Evolutionary conservation across 306 rosid genomes (phyloP), one percentile per base, ranked within the genome.

Genomic region (Lathyrus sativus): DNA sequence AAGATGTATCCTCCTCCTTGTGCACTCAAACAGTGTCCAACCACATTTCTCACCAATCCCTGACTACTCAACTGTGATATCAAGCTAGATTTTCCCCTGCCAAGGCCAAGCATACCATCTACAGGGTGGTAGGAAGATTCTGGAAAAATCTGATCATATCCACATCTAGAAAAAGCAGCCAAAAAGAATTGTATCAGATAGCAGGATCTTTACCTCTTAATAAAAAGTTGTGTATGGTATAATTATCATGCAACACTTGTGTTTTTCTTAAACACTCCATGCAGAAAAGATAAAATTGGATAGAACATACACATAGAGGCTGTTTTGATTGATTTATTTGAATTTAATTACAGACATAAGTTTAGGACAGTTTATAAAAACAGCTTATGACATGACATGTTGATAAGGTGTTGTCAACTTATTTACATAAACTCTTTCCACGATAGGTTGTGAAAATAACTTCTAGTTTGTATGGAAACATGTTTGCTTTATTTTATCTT

Each of bases 41-140:
- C 17, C 3, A 89, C 88, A 64, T 92, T 86, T 67, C 84, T 33
- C 15, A 88, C 82, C 63, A 85, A 66, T 53, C 96, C 96, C 70
- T 86, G 96, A 73, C 80, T 79, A 46, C 74, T 76, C 65, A 92
- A 82, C 73, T 92, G 98, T 15, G 98, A 88, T 48, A 88, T 71
- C 41, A 90, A 78, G 77, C 98, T 88, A 62, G 95, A 62, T 72
- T 74, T 84, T 50, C 98, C 98, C 72, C 83, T 86, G 35, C 98
- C 98, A 44, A 92, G 90, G 44, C 98, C 98, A 7, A 92, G 93
- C 71, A 92, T 76, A 74, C 98, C 98, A 67, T 92, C 98, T 39
- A 82, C 59, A 7, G 95, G 88, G 73, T 80, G 92, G 67, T 76
- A 53, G 55, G 88, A 88, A 48, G 87, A 69, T 49, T 87, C 87